A percentile compares a stretch with the other conserved stretches of the same genome.
Evolutionary conservation across 179 eudicot genomes (phyloP).

Genomic region (Silene coronaria): DNA sequence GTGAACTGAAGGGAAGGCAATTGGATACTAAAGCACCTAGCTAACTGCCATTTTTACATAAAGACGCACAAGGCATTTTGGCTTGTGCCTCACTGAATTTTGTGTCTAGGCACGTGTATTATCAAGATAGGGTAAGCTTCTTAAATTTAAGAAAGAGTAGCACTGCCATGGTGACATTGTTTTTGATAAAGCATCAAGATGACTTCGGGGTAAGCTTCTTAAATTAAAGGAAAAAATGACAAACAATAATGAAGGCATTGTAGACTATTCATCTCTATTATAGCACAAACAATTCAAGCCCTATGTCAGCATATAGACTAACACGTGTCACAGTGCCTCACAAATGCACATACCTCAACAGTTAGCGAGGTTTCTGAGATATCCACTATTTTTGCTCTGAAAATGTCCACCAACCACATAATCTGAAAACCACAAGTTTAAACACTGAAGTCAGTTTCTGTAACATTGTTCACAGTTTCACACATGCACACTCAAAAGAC

Average conservation of each 20-base stretch:
- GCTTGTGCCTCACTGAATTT: no score
- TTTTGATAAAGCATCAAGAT: background rate
- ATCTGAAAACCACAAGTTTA: conserved; percentile 41
- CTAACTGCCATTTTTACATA: no score
- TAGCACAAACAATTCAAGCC: background rate
- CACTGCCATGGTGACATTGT: no score
- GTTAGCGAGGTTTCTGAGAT: conserved; percentile 61
- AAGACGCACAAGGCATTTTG: no score
- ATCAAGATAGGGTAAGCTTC: no score
- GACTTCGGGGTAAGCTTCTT: background rate
- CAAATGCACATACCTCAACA: conserved; percentile 57
- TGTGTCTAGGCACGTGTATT: no score
- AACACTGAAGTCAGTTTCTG: conserved; percentile 2
- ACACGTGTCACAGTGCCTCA: background rate
- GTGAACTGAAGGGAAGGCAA: no score
- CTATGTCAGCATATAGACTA: background rate
- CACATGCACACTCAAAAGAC: background rate
- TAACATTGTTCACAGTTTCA: background rate
- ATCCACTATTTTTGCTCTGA: conserved; percentile 80
- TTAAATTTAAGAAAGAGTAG: no score
- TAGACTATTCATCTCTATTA: background rate
- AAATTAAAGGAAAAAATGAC: background rate
- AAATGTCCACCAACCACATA: conserved; percentile 82
- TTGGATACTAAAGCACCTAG: no score
- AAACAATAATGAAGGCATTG: background rate